A percentile compares a stretch with the other conserved stretches of the same genome.
Conservation (phyloP, 2,329 filamentous ascomycete species). For the Didymella glomerata region DNA sequence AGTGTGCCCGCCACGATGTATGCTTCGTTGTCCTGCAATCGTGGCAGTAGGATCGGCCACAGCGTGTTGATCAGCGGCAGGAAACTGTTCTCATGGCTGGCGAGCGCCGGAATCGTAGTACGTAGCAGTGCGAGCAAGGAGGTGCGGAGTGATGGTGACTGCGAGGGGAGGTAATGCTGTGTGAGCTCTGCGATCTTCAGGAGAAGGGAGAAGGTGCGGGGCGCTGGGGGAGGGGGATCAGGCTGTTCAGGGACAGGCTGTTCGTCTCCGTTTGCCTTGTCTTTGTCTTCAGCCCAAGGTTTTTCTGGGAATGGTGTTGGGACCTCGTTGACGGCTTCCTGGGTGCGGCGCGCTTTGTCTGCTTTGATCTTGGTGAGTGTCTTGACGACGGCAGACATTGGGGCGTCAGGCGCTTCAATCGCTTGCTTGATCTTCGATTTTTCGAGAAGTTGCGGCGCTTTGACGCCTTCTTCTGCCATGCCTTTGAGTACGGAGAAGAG, state of each 20-base stretch:
- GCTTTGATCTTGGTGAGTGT: conserved; percentile 49
- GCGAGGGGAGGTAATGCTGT: conserved; percentile 88
- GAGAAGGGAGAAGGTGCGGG: conserved; percentile 81
- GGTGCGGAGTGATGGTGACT: conserved; percentile 78
- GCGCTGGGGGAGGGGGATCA: conserved; percentile 69
- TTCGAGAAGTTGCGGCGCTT: conserved; percentile 59
- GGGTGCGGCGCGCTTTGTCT: conserved; percentile 34
- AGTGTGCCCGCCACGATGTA: conserved; percentile 76
- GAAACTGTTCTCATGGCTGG: conserved; percentile 81
- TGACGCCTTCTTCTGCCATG: conserved; percentile 82
- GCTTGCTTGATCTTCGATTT: conserved; percentile 5
- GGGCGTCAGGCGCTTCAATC: conserved; percentile 5
- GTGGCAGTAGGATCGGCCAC: conserved; percentile 82
- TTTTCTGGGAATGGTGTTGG: conserved; percentile 38
- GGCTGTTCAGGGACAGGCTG: conserved; percentile 34
- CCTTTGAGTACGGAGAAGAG: conserved; percentile 84
- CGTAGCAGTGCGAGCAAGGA: conserved; percentile 80
- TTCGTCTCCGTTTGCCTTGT: conserved; percentile 44
- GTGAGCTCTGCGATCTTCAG: conserved; percentile 82
- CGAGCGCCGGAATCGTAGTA: conserved; percentile 75
- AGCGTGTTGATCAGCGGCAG: conserved; percentile 88
- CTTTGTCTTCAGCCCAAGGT: conserved; percentile 48
- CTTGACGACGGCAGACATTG: conserved; percentile 34
- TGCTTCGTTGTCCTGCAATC: conserved; percentile 71
- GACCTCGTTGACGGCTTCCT: conserved; percentile 33